Percentiles rank a stretch among this genome's conserved stretches.
Evolutionary conservation across 2,329 filamentous ascomycete genomes (phyloP).

Genomic region (Alternaria panax): DNA sequence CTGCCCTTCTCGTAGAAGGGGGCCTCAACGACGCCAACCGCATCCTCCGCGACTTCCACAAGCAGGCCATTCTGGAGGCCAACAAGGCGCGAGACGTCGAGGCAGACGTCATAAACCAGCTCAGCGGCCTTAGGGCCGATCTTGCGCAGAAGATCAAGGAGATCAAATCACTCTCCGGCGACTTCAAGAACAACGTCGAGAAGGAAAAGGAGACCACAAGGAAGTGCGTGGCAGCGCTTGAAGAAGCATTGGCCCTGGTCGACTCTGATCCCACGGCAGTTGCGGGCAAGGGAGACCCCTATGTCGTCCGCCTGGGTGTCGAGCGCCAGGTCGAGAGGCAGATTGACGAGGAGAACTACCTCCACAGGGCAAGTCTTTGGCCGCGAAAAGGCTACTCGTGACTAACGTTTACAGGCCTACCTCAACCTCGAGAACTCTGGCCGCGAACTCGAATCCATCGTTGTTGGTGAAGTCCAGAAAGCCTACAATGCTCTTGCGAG

Average conservation of each 20-base stretch:
- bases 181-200: conserved; percentile 96
- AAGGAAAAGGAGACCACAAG: conserved; percentile 90
- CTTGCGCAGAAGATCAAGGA: conserved; percentile 97
- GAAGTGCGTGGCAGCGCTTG: conserved; percentile 78
- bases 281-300: conserved; percentile 90
- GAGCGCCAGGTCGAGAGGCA: conserved; percentile 92
- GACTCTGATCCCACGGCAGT: conserved; percentile 78
- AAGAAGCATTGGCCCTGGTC: conserved; percentile 79
- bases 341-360: conserved; percentile 95
- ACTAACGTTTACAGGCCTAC: conserved; percentile 70
- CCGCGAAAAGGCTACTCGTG: background rate
- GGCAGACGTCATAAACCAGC: conserved; percentile 85
- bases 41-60: conserved; percentile 83
- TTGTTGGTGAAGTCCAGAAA: conserved; percentile 97
- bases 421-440: conserved; percentile 94
- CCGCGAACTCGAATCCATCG: conserved; percentile 92
- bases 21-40: conserved; percentile 89
- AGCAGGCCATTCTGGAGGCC: conserved; percentile 77
- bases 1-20: conserved; percentile 77
- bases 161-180: conserved; percentile 89
- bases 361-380: conserved; percentile 74
- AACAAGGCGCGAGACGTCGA: conserved; percentile 92
- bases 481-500: conserved; percentile 93
- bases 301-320: conserved; percentile 82
- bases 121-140: conserved; percentile 86